Conservation (phyloP, 306 rosid species). For the Fagus sylvatica region DNA sequence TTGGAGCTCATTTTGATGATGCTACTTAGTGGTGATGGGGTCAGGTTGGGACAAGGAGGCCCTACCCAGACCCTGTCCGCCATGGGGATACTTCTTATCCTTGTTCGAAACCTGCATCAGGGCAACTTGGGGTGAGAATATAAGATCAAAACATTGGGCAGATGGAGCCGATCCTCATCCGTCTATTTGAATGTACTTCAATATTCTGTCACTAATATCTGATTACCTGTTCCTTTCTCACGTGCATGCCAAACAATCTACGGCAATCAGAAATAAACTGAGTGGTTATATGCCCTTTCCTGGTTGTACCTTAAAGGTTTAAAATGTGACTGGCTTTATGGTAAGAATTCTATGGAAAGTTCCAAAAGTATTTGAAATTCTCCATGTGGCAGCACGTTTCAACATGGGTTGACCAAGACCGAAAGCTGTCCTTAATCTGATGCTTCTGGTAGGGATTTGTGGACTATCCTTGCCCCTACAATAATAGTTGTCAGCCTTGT, state of each 20-base stretch:
- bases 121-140: neutral
- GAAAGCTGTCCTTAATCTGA: neutral
- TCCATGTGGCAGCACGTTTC: neutral
- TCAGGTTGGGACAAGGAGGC: neutral
- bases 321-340: neutral
- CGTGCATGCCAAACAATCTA: neutral
- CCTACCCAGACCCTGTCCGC: neutral
- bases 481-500: neutral
- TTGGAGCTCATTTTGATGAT: constrained; percentile 25
- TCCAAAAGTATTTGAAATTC: neutral
- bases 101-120: neutral
- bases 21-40: constrained; percentile 20
- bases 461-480: neutral
- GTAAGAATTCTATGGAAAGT: neutral
- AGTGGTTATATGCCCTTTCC: neutral
- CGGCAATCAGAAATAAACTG: neutral
- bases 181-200: neutral
- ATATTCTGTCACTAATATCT: neutral
- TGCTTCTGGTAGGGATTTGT: neutral
- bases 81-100: neutral
- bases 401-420: neutral
- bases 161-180: neutral
- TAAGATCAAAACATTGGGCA: neutral
- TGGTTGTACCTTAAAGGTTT: neutral
- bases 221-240: neutral